A percentile compares a stretch with the other conserved stretches of the same genome.
Evolutionary conservation across 768 basidiomycete genomes (phyloP).

Genomic region (Tricholoma matsutake): DNA sequence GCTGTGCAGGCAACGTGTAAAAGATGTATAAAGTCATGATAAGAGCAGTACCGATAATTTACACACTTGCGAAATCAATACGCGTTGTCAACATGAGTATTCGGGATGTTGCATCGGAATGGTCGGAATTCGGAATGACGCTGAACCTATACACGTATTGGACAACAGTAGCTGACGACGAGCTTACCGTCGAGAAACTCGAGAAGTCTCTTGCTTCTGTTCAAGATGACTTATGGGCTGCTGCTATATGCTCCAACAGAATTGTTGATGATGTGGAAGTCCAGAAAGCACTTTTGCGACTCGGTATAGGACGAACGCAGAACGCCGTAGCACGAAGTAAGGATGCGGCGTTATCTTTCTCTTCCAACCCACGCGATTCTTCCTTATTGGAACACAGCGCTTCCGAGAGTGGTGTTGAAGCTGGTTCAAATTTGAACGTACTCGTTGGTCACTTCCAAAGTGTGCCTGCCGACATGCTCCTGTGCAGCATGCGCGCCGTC

Average conservation of each 20-base stretch:
- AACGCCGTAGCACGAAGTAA: conserved; percentile 45
- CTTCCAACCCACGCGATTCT: conserved; percentile 5
- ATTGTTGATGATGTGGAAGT: conserved; percentile 53
- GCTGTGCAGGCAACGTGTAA: conserved; percentile 11
- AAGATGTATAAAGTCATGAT: not conserved
- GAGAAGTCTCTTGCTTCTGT: conserved; percentile 46
- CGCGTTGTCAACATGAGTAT: too few species aligned
- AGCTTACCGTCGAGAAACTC: conserved; percentile 52
- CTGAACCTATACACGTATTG: conserved; percentile 48
- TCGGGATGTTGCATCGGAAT: conserved; percentile 4
- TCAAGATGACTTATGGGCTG: conserved; percentile 73
- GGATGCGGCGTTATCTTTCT: conserved; percentile 25
- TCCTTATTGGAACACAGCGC: not conserved
- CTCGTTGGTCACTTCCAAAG: conserved; percentile 55
- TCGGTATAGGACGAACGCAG: conserved; percentile 62
- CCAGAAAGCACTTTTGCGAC: conserved; percentile 56
- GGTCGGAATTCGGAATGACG: conserved; percentile 33
- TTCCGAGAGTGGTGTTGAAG: not conserved
- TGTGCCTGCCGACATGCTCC: conserved; percentile 56
- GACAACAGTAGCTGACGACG: conserved; percentile 51
- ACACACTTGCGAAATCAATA: too few species aligned
- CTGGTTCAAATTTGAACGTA: conserved; percentile 15
- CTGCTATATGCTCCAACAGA: conserved; percentile 70
- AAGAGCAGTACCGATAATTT: too few species aligned
- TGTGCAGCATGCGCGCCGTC: conserved; percentile 62